Evolutionary conservation across 1,284 basidiomycete genomes (phyloP).

Genomic region (Ceratobasidium sp.): DNA sequence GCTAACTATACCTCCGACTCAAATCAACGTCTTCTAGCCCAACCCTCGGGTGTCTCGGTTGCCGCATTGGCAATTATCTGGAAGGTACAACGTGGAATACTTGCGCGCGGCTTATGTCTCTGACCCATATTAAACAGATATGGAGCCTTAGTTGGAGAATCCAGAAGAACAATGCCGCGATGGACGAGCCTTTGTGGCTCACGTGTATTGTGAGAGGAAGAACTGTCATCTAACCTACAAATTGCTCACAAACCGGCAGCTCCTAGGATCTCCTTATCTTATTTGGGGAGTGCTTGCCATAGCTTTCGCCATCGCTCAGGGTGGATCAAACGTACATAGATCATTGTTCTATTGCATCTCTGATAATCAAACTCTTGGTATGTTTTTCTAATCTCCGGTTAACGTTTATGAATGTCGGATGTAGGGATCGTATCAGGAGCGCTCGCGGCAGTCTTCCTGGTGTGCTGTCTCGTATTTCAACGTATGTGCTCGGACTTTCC

Average conservation of each 20-base stretch:
- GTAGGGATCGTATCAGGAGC: conserved; percentile 21
- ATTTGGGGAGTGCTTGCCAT: conserved; percentile 20
- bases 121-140: background rate
- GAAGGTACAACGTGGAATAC: conserved; percentile 1
- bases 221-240: too few relatives aligned
- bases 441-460: conserved; percentile 8
- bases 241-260: conserved; percentile 13
- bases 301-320: conserved; percentile 16
- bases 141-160: conserved; percentile 38
- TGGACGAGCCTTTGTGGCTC: conserved; percentile 25
- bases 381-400: background rate
- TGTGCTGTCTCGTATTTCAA: conserved; percentile 23
- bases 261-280: conserved; percentile 24
- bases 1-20: background rate
- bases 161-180: conserved; percentile 2
- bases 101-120: background rate
- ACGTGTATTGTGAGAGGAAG: conserved; percentile 14
- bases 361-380: conserved; percentile 32
- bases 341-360: conserved; percentile 31
- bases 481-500: background rate
- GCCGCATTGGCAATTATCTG: conserved; percentile 26
- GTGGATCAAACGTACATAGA: conserved; percentile 6
- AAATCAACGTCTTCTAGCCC: background rate
- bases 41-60: conserved; percentile 20
- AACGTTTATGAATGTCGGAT: background rate